phyloP scores from a whole-genome alignment of 108 stramenopile genomes.

The Skeletonema costatum region DNA sequence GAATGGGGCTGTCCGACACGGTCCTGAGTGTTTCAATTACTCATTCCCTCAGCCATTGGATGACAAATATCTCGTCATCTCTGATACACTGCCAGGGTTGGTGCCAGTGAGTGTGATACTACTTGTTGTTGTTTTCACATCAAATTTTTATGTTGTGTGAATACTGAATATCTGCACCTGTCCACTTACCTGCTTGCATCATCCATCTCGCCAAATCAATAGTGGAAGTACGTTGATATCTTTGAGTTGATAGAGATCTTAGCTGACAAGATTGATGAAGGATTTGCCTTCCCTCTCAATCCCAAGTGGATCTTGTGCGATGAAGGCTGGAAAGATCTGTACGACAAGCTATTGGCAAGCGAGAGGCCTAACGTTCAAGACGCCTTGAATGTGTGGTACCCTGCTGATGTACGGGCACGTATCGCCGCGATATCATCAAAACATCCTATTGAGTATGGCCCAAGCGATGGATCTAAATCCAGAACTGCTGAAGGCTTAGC shows the following conservation, averaged over 20 bases:
- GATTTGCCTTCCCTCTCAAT: conserved; percentile 12
- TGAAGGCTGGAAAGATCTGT: conserved; percentile 16
- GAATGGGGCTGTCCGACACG: conserved; percentile 18
- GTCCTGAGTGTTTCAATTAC: conserved; percentile 18
- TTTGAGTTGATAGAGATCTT: conserved; percentile 1
- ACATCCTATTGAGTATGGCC: not conserved
- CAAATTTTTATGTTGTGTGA: no score
- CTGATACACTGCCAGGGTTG: not conserved
- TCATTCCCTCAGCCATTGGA: conserved; percentile 19
- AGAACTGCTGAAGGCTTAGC: no score
- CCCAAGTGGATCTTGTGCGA: conserved; percentile 31
- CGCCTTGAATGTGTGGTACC: not conserved
- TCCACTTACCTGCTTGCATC: no score
- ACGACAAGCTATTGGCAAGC: conserved; percentile 9
- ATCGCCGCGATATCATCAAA: not conserved
- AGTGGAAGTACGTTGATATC: conserved; percentile 14
- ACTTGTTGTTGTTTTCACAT: no score
- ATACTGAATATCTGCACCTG: no score
- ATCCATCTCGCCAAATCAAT: not conserved
- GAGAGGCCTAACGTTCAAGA: not conserved
- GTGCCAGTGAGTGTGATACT: not conserved
- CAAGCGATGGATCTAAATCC: not conserved
- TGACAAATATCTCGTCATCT: conserved; percentile 20
- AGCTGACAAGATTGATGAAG: conserved; percentile 4
- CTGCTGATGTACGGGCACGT: not conserved